Conservation (phyloP, 1,139 yeast genomes). For the Scheffersomyces parashehatae region DNA sequence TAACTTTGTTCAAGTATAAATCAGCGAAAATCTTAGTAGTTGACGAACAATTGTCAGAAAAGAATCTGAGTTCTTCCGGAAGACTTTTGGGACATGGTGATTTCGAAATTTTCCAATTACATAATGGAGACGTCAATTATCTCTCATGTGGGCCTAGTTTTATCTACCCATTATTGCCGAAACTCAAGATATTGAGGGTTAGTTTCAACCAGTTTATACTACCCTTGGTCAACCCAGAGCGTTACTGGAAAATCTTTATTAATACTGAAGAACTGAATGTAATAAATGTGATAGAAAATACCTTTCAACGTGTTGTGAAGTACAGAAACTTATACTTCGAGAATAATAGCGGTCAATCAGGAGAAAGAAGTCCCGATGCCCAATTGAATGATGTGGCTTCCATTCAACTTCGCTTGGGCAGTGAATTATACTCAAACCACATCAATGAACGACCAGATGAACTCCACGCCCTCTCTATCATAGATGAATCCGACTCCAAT, state of each 20-base stretch:
- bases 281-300: conserved; percentile 35
- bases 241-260: conserved; percentile 68
- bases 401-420: conserved; percentile 1
- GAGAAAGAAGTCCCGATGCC: background rate
- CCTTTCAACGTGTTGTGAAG: conserved; percentile 42
- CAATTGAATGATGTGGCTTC: conserved; percentile 2
- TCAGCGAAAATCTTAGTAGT: conserved; percentile 45
- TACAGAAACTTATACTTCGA: conserved; percentile 43
- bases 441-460: conserved; percentile 17
- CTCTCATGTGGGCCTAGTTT: conserved; percentile 55
- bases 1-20: conserved; percentile 37
- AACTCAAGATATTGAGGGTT: conserved; percentile 56
- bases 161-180: conserved; percentile 67
- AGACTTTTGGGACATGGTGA: conserved; percentile 60
- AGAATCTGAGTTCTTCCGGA: conserved; percentile 30
- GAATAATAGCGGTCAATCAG: background rate
- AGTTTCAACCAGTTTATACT: conserved; percentile 55
- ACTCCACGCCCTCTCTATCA: conserved; percentile 12
- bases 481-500: conserved; percentile 14
- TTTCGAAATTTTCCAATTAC: conserved; percentile 64
- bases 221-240: conserved; percentile 68
- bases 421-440: background rate
- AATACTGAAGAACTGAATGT: conserved; percentile 34
- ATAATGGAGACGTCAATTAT: conserved; percentile 63
- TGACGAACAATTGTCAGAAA: conserved; percentile 35